Base-by-base conservation (phyloP, 1,139 yeast genomes). In the Diutina catenulata region DNA sequence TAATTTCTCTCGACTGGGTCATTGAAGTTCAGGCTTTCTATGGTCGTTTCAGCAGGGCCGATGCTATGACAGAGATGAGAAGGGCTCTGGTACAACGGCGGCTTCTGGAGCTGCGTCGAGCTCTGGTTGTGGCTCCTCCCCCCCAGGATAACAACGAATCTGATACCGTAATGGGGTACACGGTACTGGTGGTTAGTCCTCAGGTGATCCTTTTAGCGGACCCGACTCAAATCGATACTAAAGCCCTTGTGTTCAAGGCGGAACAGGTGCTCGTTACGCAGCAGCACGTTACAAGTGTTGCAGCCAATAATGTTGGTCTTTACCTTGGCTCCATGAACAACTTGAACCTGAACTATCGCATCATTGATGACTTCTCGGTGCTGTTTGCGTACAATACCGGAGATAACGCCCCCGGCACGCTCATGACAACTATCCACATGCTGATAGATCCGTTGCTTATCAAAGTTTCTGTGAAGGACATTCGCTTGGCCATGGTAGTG, bases 191-290 rank as follows among this genome's bases (percentile, higher is more conserved):
- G 37, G 74, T 76, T n/a, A 79, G 84, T 41, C 80, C 93, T 0
- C 82, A 94, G 0, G 65, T 91, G 14, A 75, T 84, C 27, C 57
- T 93, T 28, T 60, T 93, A 38, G 95, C 95, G 0, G 86, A 88
- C 52, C 84, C 95, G 1, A 68, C 80, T 2, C 62, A 68, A 10
- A 52, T 57, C 2, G 71, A 78, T 44, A 76, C 95, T 0, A 94
- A 88, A 49, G 98, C 98, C 0, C 70, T 91, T 42, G 95, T 91
- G 1, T 81, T 91, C 57, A 83, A 84, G 48, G 77, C 87, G 14
- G 94, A 81, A 41, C 95, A 88, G 49, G 58, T 88, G 7, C 60
- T 82, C 36, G 50, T 86, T 3, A 72, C 91, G 0, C 77, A 82
- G 43, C 87, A 82, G 49, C 74, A 76, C 42, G 68, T 75, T 2